A percentile compares a stretch with the other conserved stretches of the same genome.
These are phyloP conservation scores for Isabelozyma gotoi DNA, from an alignment of 805 yeast species.

Conservation along the genomic window DNA sequence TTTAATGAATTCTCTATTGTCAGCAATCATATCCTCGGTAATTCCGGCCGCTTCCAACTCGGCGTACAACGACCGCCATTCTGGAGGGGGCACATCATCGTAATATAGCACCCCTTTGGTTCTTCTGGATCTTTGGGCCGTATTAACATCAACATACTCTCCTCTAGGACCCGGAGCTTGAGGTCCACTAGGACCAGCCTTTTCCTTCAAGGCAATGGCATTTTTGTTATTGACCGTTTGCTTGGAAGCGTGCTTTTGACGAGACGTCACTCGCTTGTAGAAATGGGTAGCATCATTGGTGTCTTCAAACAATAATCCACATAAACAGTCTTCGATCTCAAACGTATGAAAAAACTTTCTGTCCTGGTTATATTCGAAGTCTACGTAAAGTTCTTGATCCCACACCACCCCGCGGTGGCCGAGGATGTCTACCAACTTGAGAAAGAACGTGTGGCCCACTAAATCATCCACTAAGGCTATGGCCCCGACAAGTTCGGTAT, in stretches of 20 bases:
- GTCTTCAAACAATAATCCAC: conserved; percentile 88
- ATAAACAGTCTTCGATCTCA: conserved; percentile 86
- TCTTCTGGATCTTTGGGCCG: conserved; percentile 56
- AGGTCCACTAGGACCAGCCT: conserved; percentile 19
- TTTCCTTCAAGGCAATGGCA: conserved; percentile 75
- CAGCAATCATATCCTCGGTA: conserved; percentile 85
- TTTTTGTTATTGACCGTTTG: conserved; percentile 83
- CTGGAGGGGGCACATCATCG: conserved; percentile 79
- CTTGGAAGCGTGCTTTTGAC: conserved; percentile 84
- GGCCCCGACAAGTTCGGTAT: conserved; percentile 90
- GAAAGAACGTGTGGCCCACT: conserved; percentile 90
- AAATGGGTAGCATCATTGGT: conserved; percentile 84
- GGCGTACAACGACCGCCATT: conserved; percentile 74
- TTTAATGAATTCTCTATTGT: conserved; percentile 78
- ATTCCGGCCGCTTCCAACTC: conserved; percentile 79
- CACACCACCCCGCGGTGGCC: conserved; percentile 88
- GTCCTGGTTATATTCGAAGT: conserved; percentile 89
- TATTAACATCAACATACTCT: conserved; percentile 46
- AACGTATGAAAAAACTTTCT: conserved; percentile 92
- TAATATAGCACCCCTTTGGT: conserved; percentile 64
- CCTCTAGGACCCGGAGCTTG: conserved; percentile 65
- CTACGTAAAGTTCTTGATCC: conserved; percentile 94
- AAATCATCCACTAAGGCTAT: conserved; percentile 83
- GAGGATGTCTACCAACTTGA: conserved; percentile 81
- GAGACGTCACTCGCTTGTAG: conserved; percentile 67